A percentile compares a stretch with the other conserved stretches of the same genome.
These are phyloP conservation scores for Geotrichum bryndzae DNA, from an alignment of 1,139 yeast genomes.

Conservation along the genomic window DNA sequence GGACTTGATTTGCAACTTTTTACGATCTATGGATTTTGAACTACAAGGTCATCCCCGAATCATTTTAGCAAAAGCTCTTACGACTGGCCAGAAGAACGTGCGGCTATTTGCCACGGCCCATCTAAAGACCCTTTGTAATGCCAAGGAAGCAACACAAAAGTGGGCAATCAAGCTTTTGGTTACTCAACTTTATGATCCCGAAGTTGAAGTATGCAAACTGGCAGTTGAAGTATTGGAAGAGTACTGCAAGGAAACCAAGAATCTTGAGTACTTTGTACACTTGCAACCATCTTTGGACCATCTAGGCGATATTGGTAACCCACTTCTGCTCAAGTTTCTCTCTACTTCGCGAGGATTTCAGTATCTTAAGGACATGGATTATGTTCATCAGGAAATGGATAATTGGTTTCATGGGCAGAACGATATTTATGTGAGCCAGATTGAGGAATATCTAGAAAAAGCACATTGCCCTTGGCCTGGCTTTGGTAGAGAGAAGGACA, in stretches of 20 bases:
- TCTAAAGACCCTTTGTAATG: conserved; percentile 41
- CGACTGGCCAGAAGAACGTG: conserved; percentile 48
- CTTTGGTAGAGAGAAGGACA: conserved; percentile 9
- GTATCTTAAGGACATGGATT: conserved; percentile 46
- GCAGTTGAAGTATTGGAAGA: conserved; percentile 50
- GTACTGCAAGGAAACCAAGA: conserved; percentile 41
- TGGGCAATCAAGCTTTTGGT: conserved; percentile 51
- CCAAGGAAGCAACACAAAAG: conserved; percentile 28
- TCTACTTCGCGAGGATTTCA: conserved; percentile 53
- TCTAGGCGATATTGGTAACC: conserved; percentile 43
- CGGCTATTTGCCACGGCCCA: conserved; percentile 53
- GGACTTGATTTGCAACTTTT: conserved; percentile 51
- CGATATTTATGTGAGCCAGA: conserved; percentile 46
- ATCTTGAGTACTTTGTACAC: conserved; percentile 41
- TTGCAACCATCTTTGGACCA: conserved; percentile 44
- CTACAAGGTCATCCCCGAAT: conserved; percentile 64
- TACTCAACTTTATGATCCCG: conserved; percentile 65
- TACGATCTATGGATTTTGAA: conserved; percentile 57
- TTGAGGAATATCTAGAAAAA: conserved; percentile 42
- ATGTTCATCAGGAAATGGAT: conserved; percentile 52
- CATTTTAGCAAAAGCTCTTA: conserved; percentile 58
- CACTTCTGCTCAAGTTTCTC: conserved; percentile 48
- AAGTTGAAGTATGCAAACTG: conserved; percentile 49
- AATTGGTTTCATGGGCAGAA: conserved; percentile 55
- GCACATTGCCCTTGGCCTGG: conserved; percentile 20